A percentile compares a stretch with the other conserved stretches of the same genome.
Evolutionary conservation across 75 land plant species (phyloP).

Genomic region (Cryptomeria japonica): DNA sequence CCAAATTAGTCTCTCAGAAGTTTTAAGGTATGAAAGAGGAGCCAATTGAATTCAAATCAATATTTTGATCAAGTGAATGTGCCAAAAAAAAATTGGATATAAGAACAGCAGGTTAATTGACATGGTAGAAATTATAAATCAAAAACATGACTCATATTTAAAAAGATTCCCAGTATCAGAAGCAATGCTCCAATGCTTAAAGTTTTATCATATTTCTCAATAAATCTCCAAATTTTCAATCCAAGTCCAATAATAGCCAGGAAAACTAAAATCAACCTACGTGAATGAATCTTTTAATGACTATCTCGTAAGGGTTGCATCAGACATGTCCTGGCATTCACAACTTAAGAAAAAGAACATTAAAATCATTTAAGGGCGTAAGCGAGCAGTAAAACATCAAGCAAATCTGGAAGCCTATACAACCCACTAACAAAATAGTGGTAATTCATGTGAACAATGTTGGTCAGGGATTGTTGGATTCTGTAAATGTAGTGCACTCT

Average conservation of each 20-base stretch:
- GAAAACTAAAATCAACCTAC: neutral
- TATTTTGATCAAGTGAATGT: neutral
- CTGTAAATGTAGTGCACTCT: neutral
- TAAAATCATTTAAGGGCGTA: neutral
- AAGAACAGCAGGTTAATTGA: neutral
- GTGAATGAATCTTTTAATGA: neutral
- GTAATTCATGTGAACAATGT: neutral
- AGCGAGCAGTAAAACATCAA: neutral
- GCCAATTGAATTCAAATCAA: neutral
- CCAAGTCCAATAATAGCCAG: neutral
- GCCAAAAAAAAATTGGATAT: neutral
- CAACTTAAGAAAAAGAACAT: neutral
- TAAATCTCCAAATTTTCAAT: neutral
- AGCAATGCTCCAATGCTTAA: neutral
- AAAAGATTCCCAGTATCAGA: neutral
- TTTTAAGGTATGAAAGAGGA: neutral
- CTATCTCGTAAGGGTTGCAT: neutral
- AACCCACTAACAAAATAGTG: neutral
- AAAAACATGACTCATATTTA: neutral
- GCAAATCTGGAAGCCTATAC: neutral
- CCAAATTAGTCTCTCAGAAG: neutral
- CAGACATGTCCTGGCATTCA: neutral
- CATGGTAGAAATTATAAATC: neutral
- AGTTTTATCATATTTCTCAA: neutral
- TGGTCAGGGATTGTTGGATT: neutral